Percentiles rank a stretch among this genome's conserved stretches.
These are phyloP conservation scores for Boletus insuetus DNA, from an alignment of 768 basidiomycete species.

Conservation along the genomic window DNA sequence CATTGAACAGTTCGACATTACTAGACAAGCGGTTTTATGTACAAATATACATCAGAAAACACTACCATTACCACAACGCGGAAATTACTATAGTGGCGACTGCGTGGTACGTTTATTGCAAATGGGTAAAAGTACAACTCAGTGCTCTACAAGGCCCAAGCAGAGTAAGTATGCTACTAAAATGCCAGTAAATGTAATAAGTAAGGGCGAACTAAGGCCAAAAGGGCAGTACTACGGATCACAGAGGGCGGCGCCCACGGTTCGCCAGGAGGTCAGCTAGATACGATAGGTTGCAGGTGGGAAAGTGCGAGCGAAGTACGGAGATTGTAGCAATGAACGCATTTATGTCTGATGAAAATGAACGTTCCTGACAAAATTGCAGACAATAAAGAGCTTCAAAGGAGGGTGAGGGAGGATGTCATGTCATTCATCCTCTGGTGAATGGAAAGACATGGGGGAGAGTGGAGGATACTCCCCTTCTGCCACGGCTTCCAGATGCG, in stretches of 20 bases:
- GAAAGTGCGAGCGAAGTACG: conserved; percentile 23
- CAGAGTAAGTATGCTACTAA: conserved; percentile 32
- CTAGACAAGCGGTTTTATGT: conserved; percentile 2
- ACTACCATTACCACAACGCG: conserved; percentile 7
- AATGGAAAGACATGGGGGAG: conserved; percentile 71
- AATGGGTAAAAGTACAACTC: conserved; percentile 31
- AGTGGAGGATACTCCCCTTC: conserved; percentile 72
- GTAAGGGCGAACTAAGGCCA: conserved; percentile 20
- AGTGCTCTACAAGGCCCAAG: conserved; percentile 31
- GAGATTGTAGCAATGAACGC: conserved; percentile 31
- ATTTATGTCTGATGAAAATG: conserved; percentile 25
- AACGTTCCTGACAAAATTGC: conserved; percentile 21
- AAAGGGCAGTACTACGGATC: conserved; percentile 19
- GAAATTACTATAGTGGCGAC: conserved; percentile 11
- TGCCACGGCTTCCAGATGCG: conserved; percentile 80
- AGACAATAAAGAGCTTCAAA: conserved; percentile 23
- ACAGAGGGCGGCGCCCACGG: conserved; percentile 2
- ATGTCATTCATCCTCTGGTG: conserved; percentile 43
- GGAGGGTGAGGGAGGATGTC: conserved; percentile 16
- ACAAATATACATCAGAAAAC: conserved; percentile 12
- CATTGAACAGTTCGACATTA: conserved; percentile 21
- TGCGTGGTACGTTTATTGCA: conserved; percentile 25
- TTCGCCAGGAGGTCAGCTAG: conserved; percentile 19
- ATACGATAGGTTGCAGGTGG: conserved; percentile 24
- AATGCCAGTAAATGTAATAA: conserved; percentile 32